Conservation (phyloP, 1,139 yeast species). For the Zygosaccharomyces sapae region DNA sequence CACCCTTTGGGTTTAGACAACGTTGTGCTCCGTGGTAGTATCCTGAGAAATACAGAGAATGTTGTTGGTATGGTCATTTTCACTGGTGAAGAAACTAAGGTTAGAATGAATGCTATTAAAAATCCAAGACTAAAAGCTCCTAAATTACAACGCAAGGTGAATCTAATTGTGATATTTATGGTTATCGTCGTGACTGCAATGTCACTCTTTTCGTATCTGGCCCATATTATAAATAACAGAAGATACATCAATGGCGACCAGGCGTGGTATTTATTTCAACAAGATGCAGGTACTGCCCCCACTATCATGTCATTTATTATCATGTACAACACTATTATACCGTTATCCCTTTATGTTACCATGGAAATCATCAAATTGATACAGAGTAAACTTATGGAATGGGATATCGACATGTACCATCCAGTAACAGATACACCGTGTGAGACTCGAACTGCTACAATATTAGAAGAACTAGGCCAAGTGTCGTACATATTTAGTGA, state of each 20-base stretch:
- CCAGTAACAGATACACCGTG: conserved; percentile 81
- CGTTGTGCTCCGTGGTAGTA: conserved; percentile 81
- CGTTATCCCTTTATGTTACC: conserved; percentile 89
- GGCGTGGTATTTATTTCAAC: conserved; percentile 70
- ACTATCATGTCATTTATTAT: conserved; percentile 93
- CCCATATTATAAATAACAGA: conserved; percentile 54
- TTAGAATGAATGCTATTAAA: conserved; percentile 88
- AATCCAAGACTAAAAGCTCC: conserved; percentile 93
- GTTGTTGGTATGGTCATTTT: conserved; percentile 78
- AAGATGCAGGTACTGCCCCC: conserved; percentile 85
- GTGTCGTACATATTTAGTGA: conserved; percentile 92
- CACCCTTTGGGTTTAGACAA: conserved; percentile 76
- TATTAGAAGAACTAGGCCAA: conserved; percentile 93
- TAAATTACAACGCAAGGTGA: conserved; percentile 76
- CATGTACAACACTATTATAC: conserved; percentile 95
- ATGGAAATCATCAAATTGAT: conserved; percentile 91
- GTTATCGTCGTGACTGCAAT: conserved; percentile 71
- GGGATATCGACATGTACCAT: conserved; percentile 94
- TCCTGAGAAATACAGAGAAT: conserved; percentile 73
- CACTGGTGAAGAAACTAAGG: conserved; percentile 93
- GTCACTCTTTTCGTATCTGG: conserved; percentile 80
- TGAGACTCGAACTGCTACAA: conserved; percentile 91
- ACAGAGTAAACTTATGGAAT: conserved; percentile 75
- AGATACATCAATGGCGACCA: conserved; percentile 40
- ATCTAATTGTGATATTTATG: conserved; percentile 81